Base-by-base conservation (phyloP, 139 green algal genomes). In the Ettlia oleoabundans region DNA sequence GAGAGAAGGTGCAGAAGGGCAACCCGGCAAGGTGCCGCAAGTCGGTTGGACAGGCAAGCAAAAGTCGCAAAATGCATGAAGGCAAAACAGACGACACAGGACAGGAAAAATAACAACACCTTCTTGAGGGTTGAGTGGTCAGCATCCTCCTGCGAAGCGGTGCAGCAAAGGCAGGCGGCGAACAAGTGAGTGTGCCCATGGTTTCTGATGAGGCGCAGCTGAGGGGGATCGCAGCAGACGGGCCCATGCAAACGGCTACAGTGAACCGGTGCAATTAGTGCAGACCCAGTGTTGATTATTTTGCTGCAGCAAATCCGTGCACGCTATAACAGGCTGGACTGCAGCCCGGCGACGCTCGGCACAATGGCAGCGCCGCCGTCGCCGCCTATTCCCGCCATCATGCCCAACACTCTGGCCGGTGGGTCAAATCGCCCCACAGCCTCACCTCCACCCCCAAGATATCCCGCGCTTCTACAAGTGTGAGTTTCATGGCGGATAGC, bases 401-500 rank as follows among this genome's bases (percentile, higher is more conserved):
- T n/a, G 58, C 18, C 6, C 28, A 4, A 26, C 1, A 6, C 1
- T 30, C 30, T 30, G 24, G 61, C n/a, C 61, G 22, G 61, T n/a
- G 61, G 7, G n/a, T 28, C 24, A 10, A 28, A 30, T 42, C 30
- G 63, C 2, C 3, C n/a, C 28, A 21, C 2, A 5, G 4, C 7
- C 73, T 53, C 53, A 80, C 73, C 73, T 80, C 73, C 2, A 80
- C 73, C 6, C 40, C 73, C 53, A 80, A 52, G 19, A 69, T 10
- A 2, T 68, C 73, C 2, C 73, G 35, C 0, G 73, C 73, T 37
- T 80, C 73, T 2, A 24, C 37, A 26, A 51, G 37, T 2, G 73
- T 80, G 26, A 80, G 73, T 53, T 80, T 80, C 73, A 80, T 80
- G 47, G 47, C 47, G 35, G n/a, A n/a, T n/a, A n/a, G n/a, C n/a